These are phyloP conservation scores for Taiozyma sp. DNA, from an alignment of 1,139 yeast species.

Conservation along the genomic window DNA sequence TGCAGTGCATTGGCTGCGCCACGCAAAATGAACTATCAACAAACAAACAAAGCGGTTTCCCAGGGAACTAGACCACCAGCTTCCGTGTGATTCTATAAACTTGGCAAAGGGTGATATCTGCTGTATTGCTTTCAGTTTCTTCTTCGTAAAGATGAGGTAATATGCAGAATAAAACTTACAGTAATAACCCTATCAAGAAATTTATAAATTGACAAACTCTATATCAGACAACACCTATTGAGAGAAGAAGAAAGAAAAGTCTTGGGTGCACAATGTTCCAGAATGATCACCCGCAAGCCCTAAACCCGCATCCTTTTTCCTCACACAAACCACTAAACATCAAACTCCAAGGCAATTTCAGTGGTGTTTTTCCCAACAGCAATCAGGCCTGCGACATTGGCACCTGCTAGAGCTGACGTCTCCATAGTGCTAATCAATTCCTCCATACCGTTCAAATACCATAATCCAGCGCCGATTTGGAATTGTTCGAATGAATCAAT, in stretches of 20 bases:
- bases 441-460: constrained; percentile 39
- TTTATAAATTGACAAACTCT: no score
- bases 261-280: background rate
- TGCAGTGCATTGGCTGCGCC: background rate
- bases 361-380: constrained; percentile 15
- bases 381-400: constrained; percentile 34
- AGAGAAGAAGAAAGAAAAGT: background rate
- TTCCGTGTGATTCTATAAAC: background rate
- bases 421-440: constrained; percentile 43
- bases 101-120: background rate
- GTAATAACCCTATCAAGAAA: background rate
- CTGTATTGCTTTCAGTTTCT: no score
- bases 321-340: no score
- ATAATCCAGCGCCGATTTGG: constrained; percentile 26
- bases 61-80: background rate
- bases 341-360: constrained; percentile 1
- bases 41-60: background rate
- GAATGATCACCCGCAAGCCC: background rate
- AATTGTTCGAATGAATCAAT: constrained; percentile 23
- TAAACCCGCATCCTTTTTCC: no score
- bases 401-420: constrained; percentile 41
- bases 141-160: background rate
- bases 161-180: background rate
- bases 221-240: background rate
- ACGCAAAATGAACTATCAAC: background rate